phyloP scores from a whole-genome alignment of 441 rosid species.

The Daphne laureola region DNA sequence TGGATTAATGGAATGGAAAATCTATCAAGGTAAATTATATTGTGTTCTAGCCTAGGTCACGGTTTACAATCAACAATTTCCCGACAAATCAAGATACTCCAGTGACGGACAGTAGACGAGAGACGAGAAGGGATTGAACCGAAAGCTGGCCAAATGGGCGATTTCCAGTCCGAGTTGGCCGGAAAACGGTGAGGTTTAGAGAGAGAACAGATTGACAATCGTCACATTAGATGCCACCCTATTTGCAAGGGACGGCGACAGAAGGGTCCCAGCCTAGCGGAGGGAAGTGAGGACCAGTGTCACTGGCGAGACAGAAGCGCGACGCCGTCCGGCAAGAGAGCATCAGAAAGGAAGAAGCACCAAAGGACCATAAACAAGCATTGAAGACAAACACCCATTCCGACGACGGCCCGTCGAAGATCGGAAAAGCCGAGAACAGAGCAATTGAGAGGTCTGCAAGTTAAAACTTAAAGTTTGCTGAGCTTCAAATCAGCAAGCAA shows the following conservation, averaged over 20 bases:
- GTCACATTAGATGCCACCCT: conserved; percentile 61
- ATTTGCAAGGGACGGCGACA: conserved; percentile 48
- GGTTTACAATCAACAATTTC: no score
- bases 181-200: conserved; percentile 38
- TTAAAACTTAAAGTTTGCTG: no score
- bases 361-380: no score
- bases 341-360: no score
- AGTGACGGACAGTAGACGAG: conserved; percentile 44
- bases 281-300: conserved; percentile 41
- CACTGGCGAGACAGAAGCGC: conserved; percentile 41
- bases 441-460: no score
- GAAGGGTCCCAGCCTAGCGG: conserved; percentile 59
- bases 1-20: no score
- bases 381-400: no score
- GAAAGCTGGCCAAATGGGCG: conserved; percentile 30
- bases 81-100: conserved; percentile 40
- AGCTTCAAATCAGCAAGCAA: no score
- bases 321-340: conserved; percentile 25
- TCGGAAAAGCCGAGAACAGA: no score
- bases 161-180: conserved; percentile 59
- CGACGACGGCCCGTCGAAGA: no score
- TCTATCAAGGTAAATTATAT: no score
- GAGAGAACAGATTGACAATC: conserved; percentile 19
- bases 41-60: no score
- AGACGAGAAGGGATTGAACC: conserved; percentile 40